Base-by-base conservation (phyloP, 208 protist genomes). In the Porcisia hertigi region DNA sequence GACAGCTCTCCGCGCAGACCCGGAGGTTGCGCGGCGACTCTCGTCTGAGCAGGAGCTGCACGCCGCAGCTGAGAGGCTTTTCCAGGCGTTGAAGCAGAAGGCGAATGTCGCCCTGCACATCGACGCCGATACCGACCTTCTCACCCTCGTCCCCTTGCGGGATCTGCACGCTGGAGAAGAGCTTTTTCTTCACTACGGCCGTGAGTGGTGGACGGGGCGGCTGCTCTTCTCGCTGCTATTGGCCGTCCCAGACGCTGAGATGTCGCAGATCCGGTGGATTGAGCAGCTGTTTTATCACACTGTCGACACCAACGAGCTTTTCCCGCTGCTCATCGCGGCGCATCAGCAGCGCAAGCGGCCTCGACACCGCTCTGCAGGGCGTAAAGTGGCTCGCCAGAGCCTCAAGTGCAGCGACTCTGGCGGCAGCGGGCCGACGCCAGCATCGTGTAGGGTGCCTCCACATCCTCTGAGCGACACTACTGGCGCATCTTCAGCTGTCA, bases 131-230 rank as follows among this genome's bases (percentile, higher is more conserved):
- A 86, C 78, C 1, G 83, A 80, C 11, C 77, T 95, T 25, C 73
- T 95, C 16, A 91, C 83, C 43, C 75, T 97, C 14, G 60, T 86
- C 18, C 88, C 93, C 43, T 80, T 97, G 34, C 70, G 84, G 30
- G 85, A 96, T 57, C 62, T 97, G 8, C 54, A 71, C 2, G 86
- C 81, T n/a, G 93, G 91, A 20, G 86, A 92, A 3, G 93, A 97
- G 84, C 75, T 97, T 60, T 73, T 93, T 20, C 70, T 95, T 53
- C 92, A 96, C 84, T 97, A 97, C 76, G 91, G 93, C 41, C 83
- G 91, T 5, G 91, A 94, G 80, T 97, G 93, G 93, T 97, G 93
- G 93, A 92, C 87, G 14, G 79, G 91, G 12, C 87, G 87, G 18
- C 73, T 96, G 45, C 86, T 97, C 41, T 87, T 83, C 39, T 71